A percentile compares a stretch with the other conserved stretches of the same genome.
phyloP scores from a whole-genome alignment of 208 protist species.

The Trypanosoma mega region DNA sequence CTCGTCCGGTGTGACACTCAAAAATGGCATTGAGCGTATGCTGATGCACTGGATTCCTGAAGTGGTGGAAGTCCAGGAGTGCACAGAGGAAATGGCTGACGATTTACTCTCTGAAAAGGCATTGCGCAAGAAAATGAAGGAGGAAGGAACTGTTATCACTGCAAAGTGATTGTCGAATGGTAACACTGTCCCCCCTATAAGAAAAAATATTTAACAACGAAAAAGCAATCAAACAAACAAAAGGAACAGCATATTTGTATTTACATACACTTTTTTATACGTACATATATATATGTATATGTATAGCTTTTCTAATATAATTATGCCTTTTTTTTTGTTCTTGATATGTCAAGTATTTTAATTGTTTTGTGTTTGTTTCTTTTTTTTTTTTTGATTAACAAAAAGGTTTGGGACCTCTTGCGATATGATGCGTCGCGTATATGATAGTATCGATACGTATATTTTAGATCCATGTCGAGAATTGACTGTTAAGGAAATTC shows the following conservation, averaged over 20 bases:
- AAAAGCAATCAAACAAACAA: conserved; percentile 1
- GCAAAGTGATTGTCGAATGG: conserved; percentile 1
- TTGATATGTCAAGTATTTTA: neutral
- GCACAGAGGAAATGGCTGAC: conserved; percentile 72
- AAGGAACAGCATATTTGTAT: no score
- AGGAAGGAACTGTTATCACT: conserved; percentile 34
- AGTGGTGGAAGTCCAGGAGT: conserved; percentile 86
- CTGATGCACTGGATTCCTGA: conserved; percentile 94
- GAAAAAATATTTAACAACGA: neutral
- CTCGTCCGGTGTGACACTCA: conserved; percentile 86
- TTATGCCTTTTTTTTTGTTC: conserved; percentile 12
- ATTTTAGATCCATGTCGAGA: conserved; percentile 31
- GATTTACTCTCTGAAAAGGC: conserved; percentile 79
- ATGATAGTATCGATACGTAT: neutral
- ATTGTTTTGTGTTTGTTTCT: conserved; percentile 14
- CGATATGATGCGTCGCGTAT: conserved; percentile 1
- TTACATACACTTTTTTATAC: conserved; percentile 1
- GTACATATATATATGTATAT: conserved; percentile 4
- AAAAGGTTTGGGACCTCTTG: neutral
- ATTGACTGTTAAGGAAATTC: conserved; percentile 24
- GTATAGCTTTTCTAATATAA: conserved; percentile 10
- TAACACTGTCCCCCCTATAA: neutral
- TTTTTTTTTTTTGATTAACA: neutral
- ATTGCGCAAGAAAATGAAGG: conserved; percentile 50
- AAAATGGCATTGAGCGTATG: conserved; percentile 93